phyloP scores from a whole-genome alignment of 805 yeast genomes.

The Zygoascus tannicola region DNA sequence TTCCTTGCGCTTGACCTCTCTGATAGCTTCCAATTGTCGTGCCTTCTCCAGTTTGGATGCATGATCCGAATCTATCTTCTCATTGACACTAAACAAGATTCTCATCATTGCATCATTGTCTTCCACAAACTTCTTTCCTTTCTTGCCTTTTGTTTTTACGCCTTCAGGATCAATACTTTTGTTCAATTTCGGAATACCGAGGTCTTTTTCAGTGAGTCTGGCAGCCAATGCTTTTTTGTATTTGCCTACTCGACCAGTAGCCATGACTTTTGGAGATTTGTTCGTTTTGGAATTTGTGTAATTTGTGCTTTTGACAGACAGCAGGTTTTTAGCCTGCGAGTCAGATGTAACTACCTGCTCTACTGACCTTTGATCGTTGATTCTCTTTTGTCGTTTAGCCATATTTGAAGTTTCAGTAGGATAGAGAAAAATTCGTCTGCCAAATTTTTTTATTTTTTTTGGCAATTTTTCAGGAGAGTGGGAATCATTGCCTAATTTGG shows the following conservation, averaged over 20 bases:
- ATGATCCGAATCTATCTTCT: constrained; percentile 63
- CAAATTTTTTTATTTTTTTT: too few species aligned
- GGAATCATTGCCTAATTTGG: too few species aligned
- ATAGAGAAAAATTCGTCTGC: too few species aligned
- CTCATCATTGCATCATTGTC: constrained; percentile 66
- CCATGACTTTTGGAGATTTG: constrained; percentile 5
- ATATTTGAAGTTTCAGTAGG: constrained; percentile 3
- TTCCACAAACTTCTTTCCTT: constrained; percentile 35
- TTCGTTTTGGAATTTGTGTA: constrained; percentile 11
- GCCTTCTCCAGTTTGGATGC: constrained; percentile 89
- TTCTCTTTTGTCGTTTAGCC: constrained; percentile 8
- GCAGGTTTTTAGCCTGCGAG: constrained; percentile 18
- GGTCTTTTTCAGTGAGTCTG: constrained; percentile 62
- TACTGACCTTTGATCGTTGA: constrained; percentile 21
- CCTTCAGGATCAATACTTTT: constrained; percentile 78
- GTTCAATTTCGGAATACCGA: constrained; percentile 71
- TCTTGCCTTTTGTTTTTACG: constrained; percentile 70
- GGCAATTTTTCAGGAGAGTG: too few species aligned
- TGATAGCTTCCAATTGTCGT: constrained; percentile 76
- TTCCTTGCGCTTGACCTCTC: constrained; percentile 80
- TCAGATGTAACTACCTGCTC: constrained; percentile 28
- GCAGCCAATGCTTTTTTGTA: constrained; percentile 20
- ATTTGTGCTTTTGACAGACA: constrained; percentile 14
- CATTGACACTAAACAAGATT: constrained; percentile 72
- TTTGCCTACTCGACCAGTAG: constrained; percentile 1